phyloP scores from a whole-genome alignment of 1,139 yeast species.

The Geotrichum histeridarum region DNA sequence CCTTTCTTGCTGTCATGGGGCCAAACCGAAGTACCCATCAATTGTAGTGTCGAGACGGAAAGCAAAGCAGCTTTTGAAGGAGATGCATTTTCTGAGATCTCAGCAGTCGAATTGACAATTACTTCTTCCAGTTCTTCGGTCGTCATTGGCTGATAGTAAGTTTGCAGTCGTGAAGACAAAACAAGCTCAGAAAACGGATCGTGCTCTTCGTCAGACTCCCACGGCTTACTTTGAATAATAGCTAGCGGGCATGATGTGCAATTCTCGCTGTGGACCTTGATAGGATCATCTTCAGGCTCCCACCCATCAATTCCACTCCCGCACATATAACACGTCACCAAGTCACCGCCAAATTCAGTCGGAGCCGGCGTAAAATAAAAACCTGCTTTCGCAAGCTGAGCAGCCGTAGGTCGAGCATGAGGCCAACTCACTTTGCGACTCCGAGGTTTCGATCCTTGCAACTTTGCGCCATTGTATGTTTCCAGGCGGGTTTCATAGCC shows the following conservation, averaged over 20 bases:
- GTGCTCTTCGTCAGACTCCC: constrained; percentile 24
- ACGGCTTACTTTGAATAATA: constrained; percentile 26
- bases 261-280: constrained; percentile 44
- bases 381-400: constrained; percentile 56
- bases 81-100: not conserved
- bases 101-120: not conserved
- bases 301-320: constrained; percentile 39
- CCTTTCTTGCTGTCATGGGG: constrained; percentile 45
- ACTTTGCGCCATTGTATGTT: constrained; percentile 26
- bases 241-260: constrained; percentile 49
- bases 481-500: constrained; percentile 29
- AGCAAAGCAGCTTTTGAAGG: not conserved
- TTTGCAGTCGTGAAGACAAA: constrained; percentile 43
- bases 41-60: not conserved
- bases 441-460: constrained; percentile 26
- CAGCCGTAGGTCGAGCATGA: constrained; percentile 30
- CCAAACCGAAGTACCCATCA: constrained; percentile 39
- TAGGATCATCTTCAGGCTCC: constrained; percentile 38
- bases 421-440: constrained; percentile 33
- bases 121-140: constrained; percentile 13
- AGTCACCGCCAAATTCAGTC: constrained; percentile 36
- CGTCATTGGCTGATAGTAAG: constrained; percentile 42
- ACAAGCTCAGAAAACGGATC: constrained; percentile 43
- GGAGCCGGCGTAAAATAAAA: constrained; percentile 54
- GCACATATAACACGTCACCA: constrained; percentile 64